Evolutionary conservation across 225 moss, liverwort and hornwort species (phyloP), one percentile per base, ranked within the genome.

Genomic region (Climacium dendroides): DNA sequence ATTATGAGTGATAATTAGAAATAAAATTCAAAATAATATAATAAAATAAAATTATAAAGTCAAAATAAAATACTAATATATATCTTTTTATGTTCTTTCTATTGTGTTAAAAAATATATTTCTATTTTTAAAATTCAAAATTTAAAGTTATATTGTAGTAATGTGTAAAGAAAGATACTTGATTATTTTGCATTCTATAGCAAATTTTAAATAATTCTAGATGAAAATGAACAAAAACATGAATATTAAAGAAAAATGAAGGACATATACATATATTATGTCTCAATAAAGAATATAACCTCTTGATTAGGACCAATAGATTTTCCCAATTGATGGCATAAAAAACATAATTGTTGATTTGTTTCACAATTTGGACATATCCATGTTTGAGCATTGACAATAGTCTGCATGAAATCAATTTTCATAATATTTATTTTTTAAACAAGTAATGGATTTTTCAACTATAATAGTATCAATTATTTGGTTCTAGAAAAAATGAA

Each of bases 351-450:
- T 87, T 93, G 93, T 57, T 85, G 87, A 71, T 91, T 90, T 67
- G 90, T 78, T 74, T 89, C 90, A 48, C 93, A 93, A 87, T 93
- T 93, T 87, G 93, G 93, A 78, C 93, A 93, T 26, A 93, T 89
- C 93, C 93, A 93, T 72, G 91, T 91, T 83, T 90, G 90, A 30
- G 87, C 64, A 71, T 82, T 91, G 20, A 90, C 41, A 50, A 93
- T 89, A 53, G 70, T 85, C 93, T 93, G 52, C 53, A 81, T 29
- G 4, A n/a, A 79, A 48, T 8, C 3, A 79, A 74, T 11, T 52
- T 85, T 66, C 9, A 63, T 50, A 28, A 61, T 62, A 4, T 62
- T 35, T 13, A 2, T 30, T 63, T 13, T 19, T 13, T 19, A 12
- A 82, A 4, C 3, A 47, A 39, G 4, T 9, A 30, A 24, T 24